Evolutionary conservation across 352 stramenopile genomes (phyloP).

Genomic region (Phytopythium vexans): DNA sequence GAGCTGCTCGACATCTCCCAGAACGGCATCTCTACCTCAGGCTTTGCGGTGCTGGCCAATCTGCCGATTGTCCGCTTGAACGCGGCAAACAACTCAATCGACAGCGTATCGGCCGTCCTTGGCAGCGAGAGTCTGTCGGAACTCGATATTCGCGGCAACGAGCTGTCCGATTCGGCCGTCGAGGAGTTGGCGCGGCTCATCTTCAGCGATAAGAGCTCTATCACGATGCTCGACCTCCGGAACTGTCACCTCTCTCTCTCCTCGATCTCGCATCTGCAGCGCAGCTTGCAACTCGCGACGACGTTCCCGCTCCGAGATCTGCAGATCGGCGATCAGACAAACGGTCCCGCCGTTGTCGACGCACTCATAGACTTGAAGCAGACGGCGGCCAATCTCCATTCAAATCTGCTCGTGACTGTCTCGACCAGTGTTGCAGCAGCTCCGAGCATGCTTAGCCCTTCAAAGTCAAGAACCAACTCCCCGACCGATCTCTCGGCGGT

Average conservation of each 20-base stretch:
- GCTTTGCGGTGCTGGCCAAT: slow-evolving; percentile 24
- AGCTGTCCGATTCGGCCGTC: slow-evolving; percentile 28
- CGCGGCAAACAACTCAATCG: slow-evolving; percentile 29
- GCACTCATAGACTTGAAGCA: too few relatives aligned
- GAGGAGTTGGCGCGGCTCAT: slow-evolving; percentile 29
- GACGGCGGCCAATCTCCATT: too few relatives aligned
- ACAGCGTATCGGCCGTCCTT: slow-evolving; percentile 25
- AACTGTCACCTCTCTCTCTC: slow-evolving; percentile 22
- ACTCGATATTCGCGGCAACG: slow-evolving; percentile 31
- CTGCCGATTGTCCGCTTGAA: slow-evolving; percentile 21
- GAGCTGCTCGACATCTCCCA: slow-evolving; percentile 42
- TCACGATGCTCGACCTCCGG: slow-evolving; percentile 30
- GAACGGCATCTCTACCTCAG: slow-evolving; percentile 38
- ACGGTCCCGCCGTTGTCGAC: too few relatives aligned
- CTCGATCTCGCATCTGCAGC: slow-evolving; percentile 13
- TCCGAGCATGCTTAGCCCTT: too few relatives aligned
- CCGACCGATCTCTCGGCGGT: too few relatives aligned
- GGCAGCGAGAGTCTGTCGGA: slow-evolving; percentile 20
- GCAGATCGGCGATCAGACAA: too few relatives aligned
- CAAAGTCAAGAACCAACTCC: too few relatives aligned
- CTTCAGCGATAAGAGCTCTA: slow-evolving; percentile 18
- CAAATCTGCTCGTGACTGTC: too few relatives aligned
- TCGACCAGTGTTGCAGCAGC: too few relatives aligned
- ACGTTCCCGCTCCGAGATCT: too few relatives aligned
- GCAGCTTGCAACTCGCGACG: slow-evolving; percentile 11